phyloP scores from a whole-genome alignment of 305 asterid genomes.

The Withania somnifera region DNA sequence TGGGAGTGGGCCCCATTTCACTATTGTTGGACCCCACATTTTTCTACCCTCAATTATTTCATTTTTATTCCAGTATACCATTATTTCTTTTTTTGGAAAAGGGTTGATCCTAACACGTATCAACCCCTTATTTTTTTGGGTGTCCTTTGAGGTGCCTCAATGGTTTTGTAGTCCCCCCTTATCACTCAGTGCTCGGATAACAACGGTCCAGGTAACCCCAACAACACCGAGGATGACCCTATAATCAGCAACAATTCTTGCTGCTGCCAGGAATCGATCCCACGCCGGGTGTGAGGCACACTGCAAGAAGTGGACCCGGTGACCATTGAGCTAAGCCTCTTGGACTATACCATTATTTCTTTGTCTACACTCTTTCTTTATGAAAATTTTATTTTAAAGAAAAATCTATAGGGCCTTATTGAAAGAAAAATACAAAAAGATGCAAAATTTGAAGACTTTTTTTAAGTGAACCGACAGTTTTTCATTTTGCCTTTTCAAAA shows the following conservation, averaged over 20 bases:
- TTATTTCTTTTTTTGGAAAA: slow-evolving; percentile 4
- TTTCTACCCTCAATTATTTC: slow-evolving; percentile 30
- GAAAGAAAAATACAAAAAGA: not conserved
- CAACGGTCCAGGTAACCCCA: no score
- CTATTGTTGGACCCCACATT: slow-evolving; percentile 11
- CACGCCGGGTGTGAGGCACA: no score
- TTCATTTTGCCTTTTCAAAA: not conserved
- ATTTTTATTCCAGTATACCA: not conserved
- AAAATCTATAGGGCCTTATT: not conserved
- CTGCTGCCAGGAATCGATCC: no score
- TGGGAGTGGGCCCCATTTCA: slow-evolving; percentile 15
- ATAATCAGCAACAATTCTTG: no score
- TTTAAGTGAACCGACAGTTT: not conserved
- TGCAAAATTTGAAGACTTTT: not conserved
- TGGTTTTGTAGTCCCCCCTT: no score
- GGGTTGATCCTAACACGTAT: no score
- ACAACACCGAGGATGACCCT: no score
- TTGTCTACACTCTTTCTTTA: not conserved
- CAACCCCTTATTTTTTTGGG: no score
- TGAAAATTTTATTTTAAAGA: not conserved
- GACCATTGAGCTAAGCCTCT: no score
- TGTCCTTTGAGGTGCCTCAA: no score
- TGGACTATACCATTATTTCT: slow-evolving; percentile 3
- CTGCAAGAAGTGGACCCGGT: no score
- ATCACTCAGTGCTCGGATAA: no score